Percentiles rank a stretch among this genome's conserved stretches.
Evolutionary conservation across 2,329 filamentous ascomycete genomes (phyloP).

Genomic region (Penicillium sp.): DNA sequence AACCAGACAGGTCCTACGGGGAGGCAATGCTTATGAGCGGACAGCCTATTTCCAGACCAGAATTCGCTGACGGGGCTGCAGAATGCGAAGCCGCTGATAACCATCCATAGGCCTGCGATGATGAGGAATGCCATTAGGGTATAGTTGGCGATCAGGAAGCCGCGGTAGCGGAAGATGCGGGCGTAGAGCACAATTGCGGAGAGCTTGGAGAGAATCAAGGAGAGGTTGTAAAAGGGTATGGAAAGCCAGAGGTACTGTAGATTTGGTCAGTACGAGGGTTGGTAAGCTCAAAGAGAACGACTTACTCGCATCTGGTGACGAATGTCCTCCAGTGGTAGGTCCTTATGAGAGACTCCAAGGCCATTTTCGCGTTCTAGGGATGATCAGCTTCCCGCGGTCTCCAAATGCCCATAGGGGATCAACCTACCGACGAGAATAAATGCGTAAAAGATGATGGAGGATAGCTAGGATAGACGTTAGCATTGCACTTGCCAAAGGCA

Average conservation of each 20-base stretch:
- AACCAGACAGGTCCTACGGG: slow-evolving; percentile 24
- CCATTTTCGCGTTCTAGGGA: slow-evolving; percentile 22
- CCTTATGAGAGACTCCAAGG: slow-evolving; percentile 13
- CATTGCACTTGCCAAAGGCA: neutral
- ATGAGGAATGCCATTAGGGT: slow-evolving; percentile 20
- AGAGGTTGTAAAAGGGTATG: slow-evolving; percentile 36
- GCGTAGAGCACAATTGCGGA: slow-evolving; percentile 33
- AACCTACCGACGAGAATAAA: slow-evolving; percentile 16
- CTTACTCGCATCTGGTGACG: slow-evolving; percentile 24
- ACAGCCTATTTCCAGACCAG: slow-evolving; percentile 14
- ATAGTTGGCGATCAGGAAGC: slow-evolving; percentile 20
- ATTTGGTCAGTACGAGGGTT: neutral
- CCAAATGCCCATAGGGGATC: neutral
- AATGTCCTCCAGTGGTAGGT: slow-evolving; percentile 5
- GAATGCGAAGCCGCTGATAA: slow-evolving; percentile 26
- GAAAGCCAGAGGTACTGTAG: slow-evolving; percentile 31
- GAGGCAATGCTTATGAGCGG: slow-evolving; percentile 17
- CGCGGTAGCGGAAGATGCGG: slow-evolving; percentile 29
- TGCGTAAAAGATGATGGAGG: slow-evolving; percentile 5
- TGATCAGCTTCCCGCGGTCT: neutral
- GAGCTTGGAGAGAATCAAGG: slow-evolving; percentile 32
- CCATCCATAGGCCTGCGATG: slow-evolving; percentile 28
- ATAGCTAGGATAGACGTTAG: slow-evolving; percentile 5
- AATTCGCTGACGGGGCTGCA: slow-evolving; percentile 28
- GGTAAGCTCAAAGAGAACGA: neutral